A percentile compares a stretch with the other conserved stretches of the same genome.
These are phyloP conservation scores for Lenzites betulinus DNA, from an alignment of 768 basidiomycete species.

Conservation along the genomic window DNA sequence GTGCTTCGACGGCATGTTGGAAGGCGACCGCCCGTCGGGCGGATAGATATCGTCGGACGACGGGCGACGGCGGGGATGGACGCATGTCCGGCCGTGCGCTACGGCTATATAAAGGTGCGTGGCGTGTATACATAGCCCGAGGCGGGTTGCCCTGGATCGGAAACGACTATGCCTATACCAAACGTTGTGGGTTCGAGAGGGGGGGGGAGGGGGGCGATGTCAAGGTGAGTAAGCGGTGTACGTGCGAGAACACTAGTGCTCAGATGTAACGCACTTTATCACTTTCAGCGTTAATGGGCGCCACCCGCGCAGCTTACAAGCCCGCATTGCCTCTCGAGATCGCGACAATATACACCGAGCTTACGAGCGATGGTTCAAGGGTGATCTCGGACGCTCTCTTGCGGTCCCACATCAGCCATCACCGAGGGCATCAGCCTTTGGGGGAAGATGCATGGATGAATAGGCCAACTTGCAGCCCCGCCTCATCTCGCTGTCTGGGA, in stretches of 20 bases:
- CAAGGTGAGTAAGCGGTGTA: not conserved
- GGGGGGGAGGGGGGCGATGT: not conserved
- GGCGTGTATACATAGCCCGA: not conserved
- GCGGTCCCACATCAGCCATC: not conserved
- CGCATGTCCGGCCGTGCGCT: not conserved
- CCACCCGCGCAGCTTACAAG: not conserved
- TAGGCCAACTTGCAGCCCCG: not conserved
- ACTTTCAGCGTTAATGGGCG: not conserved
- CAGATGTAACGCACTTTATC: not conserved
- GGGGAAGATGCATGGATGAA: not conserved
- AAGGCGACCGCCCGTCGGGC: too few species aligned
- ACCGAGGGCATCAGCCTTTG: not conserved
- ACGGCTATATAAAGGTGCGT: slow-evolving; percentile 6
- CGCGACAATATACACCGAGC: not conserved
- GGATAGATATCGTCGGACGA: not conserved
- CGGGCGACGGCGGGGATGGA: not conserved
- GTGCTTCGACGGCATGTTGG: too few species aligned
- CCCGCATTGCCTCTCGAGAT: too few species aligned
- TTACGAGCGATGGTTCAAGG: not conserved
- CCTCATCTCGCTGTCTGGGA: too few species aligned
- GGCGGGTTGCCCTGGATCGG: too few species aligned
- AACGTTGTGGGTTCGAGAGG: not conserved
- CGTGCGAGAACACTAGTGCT: not conserved
- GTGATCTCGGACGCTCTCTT: not conserved
- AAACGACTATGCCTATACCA: too few species aligned